These are phyloP conservation scores for Candida jianshihensis DNA, from an alignment of 805 yeast genomes.

Conservation along the genomic window DNA sequence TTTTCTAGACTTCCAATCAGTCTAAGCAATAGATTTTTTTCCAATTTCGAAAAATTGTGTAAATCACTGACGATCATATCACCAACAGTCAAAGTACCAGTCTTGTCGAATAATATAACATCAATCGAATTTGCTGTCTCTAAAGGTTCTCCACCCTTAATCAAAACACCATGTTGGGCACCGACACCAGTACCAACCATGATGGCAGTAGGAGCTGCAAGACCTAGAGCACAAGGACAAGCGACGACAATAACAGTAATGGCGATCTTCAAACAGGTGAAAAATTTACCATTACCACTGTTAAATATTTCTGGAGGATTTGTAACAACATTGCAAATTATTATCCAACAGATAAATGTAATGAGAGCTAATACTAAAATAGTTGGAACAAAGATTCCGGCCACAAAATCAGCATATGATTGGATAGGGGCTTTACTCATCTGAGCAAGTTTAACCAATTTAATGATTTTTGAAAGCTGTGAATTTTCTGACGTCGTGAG, in stretches of 20 bases:
- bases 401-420: constrained; percentile 76
- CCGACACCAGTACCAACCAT: constrained; percentile 99
- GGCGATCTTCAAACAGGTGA: constrained; percentile 68
- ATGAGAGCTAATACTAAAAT: constrained; percentile 53
- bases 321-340: constrained; percentile 28
- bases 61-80: constrained; percentile 44
- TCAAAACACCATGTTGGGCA: constrained; percentile 79
- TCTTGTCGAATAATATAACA: constrained; percentile 81
- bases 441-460: constrained; percentile 85
- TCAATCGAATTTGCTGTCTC: constrained; percentile 64
- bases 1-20: constrained; percentile 52
- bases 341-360: constrained; percentile 64
- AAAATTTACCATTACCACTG: constrained; percentile 47
- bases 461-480: constrained; percentile 79
- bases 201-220: constrained; percentile 97
- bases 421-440: constrained; percentile 86
- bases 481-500: constrained; percentile 75
- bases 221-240: constrained; percentile 96
- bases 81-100: constrained; percentile 92
- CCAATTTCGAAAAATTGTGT: constrained; percentile 10
- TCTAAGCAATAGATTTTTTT: constrained; percentile 33
- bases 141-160: constrained; percentile 88
- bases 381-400: constrained; percentile 78
- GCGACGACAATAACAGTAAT: constrained; percentile 95
- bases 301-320: constrained; percentile 45